Evolutionary conservation across 257 asterid genomes (phyloP), one percentile per base, ranked within the genome.

Genomic region (Echium plantagineum): DNA sequence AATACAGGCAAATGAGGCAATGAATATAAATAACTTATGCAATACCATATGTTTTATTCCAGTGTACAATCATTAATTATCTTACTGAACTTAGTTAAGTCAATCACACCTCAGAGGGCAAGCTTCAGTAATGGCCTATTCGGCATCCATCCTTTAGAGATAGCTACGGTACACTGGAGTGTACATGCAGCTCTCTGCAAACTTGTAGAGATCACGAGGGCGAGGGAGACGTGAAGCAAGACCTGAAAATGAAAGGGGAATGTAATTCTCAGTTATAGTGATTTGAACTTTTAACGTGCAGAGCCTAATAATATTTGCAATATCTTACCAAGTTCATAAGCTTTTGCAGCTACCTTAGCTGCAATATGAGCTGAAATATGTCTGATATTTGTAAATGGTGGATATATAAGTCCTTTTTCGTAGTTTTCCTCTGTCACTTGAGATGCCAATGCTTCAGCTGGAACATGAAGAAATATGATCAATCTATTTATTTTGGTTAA

Each of bases 171-270:
- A 90, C 58, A 76, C 71, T n/a, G 96, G 96, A 52, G 85, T 78
- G 80, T 90, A 90, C 98, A 90, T 88, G 82, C 95, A 90, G 70
- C 95, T 82, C 85, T 85, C 83, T 0, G 98, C 98, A 68, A 65
- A 87, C 76, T 77, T 78, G 26, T 78, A 83, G 1, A 90, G 96
- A 80, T 90, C 84, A 20, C 66, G 72, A 21, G 98, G 98, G 15
- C 93, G 94, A 15, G 96, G 96, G 52, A 90, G 88, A 57, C 79
- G 89, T 0, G 98, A 71, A 9, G 98, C 95, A 66, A 87, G 72
- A 63, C 96, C 98, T 87, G 82, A 46, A 66, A 75, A 13, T 42
- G 5, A 10, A 10, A 28, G 32, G 49, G 12, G 16, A 13, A 42
- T 42, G 2, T 42, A 42, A 12, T 42, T 13, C 17, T 42, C 49